Evolutionary conservation across 352 stramenopile genomes (phyloP), one percentile per base, ranked within the genome.

Genomic region (Phytophthora pistaciae): DNA sequence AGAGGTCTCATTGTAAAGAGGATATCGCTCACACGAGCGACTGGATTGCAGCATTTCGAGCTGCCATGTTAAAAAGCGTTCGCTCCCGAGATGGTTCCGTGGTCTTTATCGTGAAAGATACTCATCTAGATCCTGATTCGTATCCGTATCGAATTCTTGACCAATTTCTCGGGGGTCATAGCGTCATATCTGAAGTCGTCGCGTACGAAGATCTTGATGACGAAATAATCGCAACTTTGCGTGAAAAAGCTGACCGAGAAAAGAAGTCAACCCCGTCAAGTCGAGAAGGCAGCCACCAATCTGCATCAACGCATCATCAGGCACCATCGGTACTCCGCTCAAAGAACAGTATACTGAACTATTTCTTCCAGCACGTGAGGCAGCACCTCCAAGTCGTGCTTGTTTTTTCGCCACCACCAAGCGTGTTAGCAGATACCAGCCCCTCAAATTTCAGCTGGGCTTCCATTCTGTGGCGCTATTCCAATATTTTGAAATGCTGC

Each of bases 41-140:
- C 3, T 93, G 88, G 84, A 82, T 75, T 18, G 13, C 8, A 6
- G 44, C 44, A 5, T 65, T 93, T 8, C 85, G 81, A 62, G 31
- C 56, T 18, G 83, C 74, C 2, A 62, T 95, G 33, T 31, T 93
- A 0, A 63, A 70, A 27, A 84, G 75, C 13, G 68, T 90, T n/a
- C 68, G 68, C 1, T 55, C 73, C 10, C 70, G 44, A 0, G 80
- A 91, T 27, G 56, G 84, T 5, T 49, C 72, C 0, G 27, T 84
- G 2, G 82, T 95, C 14, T 72, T 94, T 14, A 76, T 94, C 23
- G 58, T 94, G 21, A 90, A 94, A 42, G 83, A 92, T 53, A 21
- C 49, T 6, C 66, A 66, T 23, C 60, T 90, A 10, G 52, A 70
- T 18, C 38, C 73, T 25, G 42, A 66, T 2, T 60, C 64, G 1